Base-by-base conservation (phyloP, 1,284 basidiomycete genomes). In the Heliocybe sulcata region DNA sequence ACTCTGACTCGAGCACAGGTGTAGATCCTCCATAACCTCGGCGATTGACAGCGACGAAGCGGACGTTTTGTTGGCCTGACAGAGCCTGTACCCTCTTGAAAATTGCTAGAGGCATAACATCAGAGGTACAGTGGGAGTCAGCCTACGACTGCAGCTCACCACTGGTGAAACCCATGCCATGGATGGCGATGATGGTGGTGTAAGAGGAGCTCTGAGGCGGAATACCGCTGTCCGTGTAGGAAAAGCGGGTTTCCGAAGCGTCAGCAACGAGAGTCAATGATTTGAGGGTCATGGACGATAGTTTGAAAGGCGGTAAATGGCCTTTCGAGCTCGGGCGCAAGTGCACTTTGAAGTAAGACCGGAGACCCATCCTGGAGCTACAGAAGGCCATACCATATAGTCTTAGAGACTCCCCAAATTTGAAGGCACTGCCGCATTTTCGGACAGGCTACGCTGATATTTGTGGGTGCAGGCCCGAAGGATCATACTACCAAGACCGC, bases 11-110 rank as follows among this genome's bases (percentile, higher is more conserved):
- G 2, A 59, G 52, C 49, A 63, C 59, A 1, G 60, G 55, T 2
- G 65, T 60, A 9, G 66, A 66, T 8, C 61, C 61, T 2, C 54
- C 52, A 49, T 61, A 67, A 25, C 54, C 49, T n/a, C 64, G 62
- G n/a, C n/a, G n/a, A n/a, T n/a, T n/a, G n/a, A n/a, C n/a, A n/a
- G 19, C 33, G 16, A 16, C 33, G 16, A 35, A 35, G 16, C 33
- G 16, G 33, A 35, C 16, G 33, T 16, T 16, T 9, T 9, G 9
- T 35, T 35, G 9, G 33, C 33, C 9, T 35, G 33, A 9, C 9
- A 35, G 9, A 16, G 9, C 33, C 33, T 35, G 33, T 16, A 35
- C 33, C 16, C 16, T 35, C 33, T 35, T 35, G 16, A 35, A 35
- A 16, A 35, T 16, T 9, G 33, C 33, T 35, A 35, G 16, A 9